Evolutionary conservation across 2,329 filamentous ascomycete species (phyloP).

Genomic region (Hymenoscyphus repandus): DNA sequence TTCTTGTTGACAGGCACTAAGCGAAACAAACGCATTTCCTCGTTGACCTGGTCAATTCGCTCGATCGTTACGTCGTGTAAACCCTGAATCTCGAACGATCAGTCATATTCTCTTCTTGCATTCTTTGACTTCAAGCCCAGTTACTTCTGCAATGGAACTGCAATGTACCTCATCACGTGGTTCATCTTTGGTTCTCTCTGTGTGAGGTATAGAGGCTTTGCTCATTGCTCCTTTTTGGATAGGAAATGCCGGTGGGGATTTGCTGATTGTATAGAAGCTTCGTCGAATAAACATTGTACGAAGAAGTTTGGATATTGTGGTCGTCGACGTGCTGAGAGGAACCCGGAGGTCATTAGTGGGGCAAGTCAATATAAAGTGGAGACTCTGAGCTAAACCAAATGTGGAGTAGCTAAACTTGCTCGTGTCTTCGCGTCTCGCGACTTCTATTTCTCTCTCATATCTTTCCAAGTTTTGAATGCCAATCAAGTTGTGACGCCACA

Average conservation of each 20-base stretch:
- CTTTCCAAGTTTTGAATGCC: no score
- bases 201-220: slow-evolving; percentile 41
- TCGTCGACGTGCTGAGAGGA: no score
- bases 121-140: neutral
- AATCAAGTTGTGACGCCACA: no score
- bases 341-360: no score
- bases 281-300: no score
- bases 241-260: neutral
- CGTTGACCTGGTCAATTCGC: slow-evolving; percentile 59
- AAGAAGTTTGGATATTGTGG: neutral
- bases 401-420: no score
- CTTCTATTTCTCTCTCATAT: no score
- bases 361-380: no score
- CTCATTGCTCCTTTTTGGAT: neutral
- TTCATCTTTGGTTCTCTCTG: slow-evolving; percentile 69
- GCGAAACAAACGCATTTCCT: slow-evolving; percentile 61
- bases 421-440: no score
- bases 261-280: neutral
- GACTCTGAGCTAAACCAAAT: no score
- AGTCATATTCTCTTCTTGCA: no score
- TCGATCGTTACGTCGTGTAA: slow-evolving; percentile 59
- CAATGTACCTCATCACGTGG: slow-evolving; percentile 56
- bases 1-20: slow-evolving; percentile 50
- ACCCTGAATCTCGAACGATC: slow-evolving; percentile 29
- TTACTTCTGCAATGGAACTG: neutral